Base-by-base conservation (phyloP, 306 rosid species). In the Ammopiptanthus mongolicus region DNA sequence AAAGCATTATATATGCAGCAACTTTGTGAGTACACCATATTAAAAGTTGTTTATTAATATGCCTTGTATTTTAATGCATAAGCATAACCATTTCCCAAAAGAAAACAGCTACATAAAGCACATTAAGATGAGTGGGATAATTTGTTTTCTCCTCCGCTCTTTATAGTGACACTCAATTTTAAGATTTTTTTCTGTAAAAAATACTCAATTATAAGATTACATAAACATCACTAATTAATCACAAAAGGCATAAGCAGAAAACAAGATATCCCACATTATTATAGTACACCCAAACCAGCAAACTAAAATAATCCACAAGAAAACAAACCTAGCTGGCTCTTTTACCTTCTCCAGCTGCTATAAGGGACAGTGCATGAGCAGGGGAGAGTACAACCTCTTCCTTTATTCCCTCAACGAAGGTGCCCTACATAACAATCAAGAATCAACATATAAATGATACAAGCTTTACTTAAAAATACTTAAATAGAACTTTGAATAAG, bases 341-440 rank as follows among this genome's bases (percentile, higher is more conserved):
- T 73, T 51, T 86, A 96, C 99, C 99, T 90, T 96, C 99, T 79
- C 99, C 99, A 59, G 99, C 97, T 19, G 99, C 99, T 78, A 96
- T 96, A 52, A 96, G 93, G 33, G 99, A 96, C 70, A 96, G 90
- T 41, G 96, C 98, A 55, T 96, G 99, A 86, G 99, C 99, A 58
- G 99, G 99, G 84, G 99, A 96, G 33, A 96, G 86, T 12, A 96
- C 99, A 80, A 96, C 99, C 80, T 96, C 99, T 86, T 96, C 99
- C 82, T 96, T 96, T 71, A 92, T 82, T 80, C 99, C 99, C 85
- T 96, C 98, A 53, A 96, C 97, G 85, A 85, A 96, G 52, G 97
- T 92, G 5, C 99, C 99, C 99, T 96, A 65, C 83, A 75, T 78
- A 79, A 68, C 50, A 80, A 80, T 78, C 74, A 78, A 65, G 50